Evolutionary conservation across 768 basidiomycete genomes (phyloP).

Genomic region (Gautieria morchelliformis): DNA sequence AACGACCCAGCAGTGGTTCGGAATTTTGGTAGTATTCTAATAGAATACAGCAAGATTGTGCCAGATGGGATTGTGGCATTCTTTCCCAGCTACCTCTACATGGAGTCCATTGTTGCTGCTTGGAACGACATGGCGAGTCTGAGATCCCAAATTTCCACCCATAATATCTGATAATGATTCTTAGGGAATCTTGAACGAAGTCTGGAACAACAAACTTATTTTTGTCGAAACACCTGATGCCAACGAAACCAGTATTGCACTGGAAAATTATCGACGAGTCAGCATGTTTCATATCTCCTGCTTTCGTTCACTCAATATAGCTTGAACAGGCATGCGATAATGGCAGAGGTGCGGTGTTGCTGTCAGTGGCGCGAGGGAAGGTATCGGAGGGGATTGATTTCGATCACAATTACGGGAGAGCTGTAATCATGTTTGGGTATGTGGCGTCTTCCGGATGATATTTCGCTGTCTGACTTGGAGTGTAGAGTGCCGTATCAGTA

Average conservation of each 20-base stretch:
- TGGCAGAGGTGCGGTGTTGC: slow-evolving; percentile 89
- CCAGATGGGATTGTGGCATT: slow-evolving; percentile 98
- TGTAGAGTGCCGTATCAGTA: slow-evolving; percentile 91
- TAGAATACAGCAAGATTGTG: slow-evolving; percentile 96
- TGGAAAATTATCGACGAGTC: slow-evolving; percentile 95
- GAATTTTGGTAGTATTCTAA: slow-evolving; percentile 95
- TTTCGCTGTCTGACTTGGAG: background rate
- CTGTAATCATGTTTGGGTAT: slow-evolving; percentile 99
- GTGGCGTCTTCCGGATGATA: slow-evolving; percentile 16
- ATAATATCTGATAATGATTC: background rate
- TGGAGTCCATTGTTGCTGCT: slow-evolving; percentile 99
- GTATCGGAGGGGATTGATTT: slow-evolving; percentile 99
- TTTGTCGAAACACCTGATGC: slow-evolving; percentile 99
- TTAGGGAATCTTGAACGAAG: slow-evolving; percentile 96
- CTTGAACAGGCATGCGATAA: slow-evolving; percentile 85
- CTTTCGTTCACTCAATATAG: background rate
- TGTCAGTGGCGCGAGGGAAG: slow-evolving; percentile 97
- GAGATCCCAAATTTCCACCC: slow-evolving; percentile 6
- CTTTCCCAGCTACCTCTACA: slow-evolving; percentile 98
- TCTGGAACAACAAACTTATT: slow-evolving; percentile 98
- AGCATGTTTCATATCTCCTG: slow-evolving; percentile 15
- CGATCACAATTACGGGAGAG: slow-evolving; percentile 97
- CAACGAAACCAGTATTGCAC: slow-evolving; percentile 94
- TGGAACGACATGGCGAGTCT: slow-evolving; percentile 98
- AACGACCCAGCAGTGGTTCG: slow-evolving; percentile 99